Conservation (phyloP, 805 yeast species). For the Cyberlindnera euphorbiae region DNA sequence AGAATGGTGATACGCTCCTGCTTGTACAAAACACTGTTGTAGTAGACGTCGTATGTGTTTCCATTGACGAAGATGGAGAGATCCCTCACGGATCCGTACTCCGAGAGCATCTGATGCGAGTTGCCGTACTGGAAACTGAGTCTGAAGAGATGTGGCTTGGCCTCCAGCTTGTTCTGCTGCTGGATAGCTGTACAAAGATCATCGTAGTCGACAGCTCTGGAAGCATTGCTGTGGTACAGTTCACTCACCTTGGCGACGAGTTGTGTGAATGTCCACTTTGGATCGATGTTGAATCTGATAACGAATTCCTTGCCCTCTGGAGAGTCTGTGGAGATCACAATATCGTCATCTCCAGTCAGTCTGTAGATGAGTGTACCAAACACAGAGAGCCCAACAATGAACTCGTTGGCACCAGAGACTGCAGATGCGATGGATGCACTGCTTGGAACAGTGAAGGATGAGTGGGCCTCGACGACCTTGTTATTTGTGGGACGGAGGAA, state of each 20-base stretch:
- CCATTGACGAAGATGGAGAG: constrained; percentile 47
- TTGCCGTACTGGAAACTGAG: constrained; percentile 49
- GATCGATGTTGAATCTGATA: constrained; percentile 56
- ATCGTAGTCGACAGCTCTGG: constrained; percentile 42
- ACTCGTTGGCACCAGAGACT: constrained; percentile 30
- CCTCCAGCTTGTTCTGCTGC: constrained; percentile 43
- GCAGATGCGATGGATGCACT: constrained; percentile 16
- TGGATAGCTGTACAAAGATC: constrained; percentile 53
- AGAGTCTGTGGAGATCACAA: constrained; percentile 73
- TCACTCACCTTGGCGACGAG: constrained; percentile 42
- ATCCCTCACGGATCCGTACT: constrained; percentile 56
- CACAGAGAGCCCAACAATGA: constrained; percentile 54
- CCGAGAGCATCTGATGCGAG: constrained; percentile 22
- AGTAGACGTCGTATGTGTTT: constrained; percentile 43
- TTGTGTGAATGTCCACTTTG: constrained; percentile 48
- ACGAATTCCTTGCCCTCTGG: constrained; percentile 44
- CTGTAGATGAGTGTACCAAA: constrained; percentile 71
- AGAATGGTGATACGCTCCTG: constrained; percentile 62
- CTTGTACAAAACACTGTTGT: constrained; percentile 73
- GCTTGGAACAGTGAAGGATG: constrained; percentile 32
- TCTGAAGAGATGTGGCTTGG: constrained; percentile 56
- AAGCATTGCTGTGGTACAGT: constrained; percentile 32
- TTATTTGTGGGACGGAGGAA: constrained; percentile 71
- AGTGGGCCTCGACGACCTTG: constrained; percentile 59
- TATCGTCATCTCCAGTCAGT: constrained; percentile 91